These are phyloP conservation scores for Cryptosporidium tyzzeri DNA, from an alignment of 169 alveolate species.

Conservation along the genomic window DNA sequence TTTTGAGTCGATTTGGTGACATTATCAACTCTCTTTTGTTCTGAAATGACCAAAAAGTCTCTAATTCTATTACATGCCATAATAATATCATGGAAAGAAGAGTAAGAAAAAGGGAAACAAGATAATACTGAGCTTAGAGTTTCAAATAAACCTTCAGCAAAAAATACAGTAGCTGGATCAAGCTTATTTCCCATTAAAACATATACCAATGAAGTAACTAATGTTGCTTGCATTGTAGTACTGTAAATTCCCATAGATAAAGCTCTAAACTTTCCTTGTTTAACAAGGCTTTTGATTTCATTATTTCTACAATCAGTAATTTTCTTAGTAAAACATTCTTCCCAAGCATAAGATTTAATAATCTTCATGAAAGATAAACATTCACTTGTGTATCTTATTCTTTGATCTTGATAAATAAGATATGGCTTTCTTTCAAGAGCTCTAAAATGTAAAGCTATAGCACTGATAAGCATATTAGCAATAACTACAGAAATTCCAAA, in stretches of 20 bases:
- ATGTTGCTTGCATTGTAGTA: conserved; percentile 73
- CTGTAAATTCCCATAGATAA: conserved; percentile 70
- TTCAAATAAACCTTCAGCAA: conserved; percentile 70
- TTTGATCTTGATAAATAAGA: conserved; percentile 47
- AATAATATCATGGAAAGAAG: conserved; percentile 59
- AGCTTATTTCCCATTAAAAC: conserved; percentile 55
- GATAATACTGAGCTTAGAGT: conserved; percentile 47
- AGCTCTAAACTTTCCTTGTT: conserved; percentile 61
- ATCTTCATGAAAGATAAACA: conserved; percentile 81
- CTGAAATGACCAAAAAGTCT: conserved; percentile 49
- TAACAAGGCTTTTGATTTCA: conserved; percentile 79
- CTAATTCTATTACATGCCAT: conserved; percentile 50
- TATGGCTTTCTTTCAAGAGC: conserved; percentile 70
- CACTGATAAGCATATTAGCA: conserved; percentile 35
- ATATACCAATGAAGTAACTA: conserved; percentile 62
- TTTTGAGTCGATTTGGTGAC: not conserved
- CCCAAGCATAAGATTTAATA: conserved; percentile 90
- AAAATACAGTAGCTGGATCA: conserved; percentile 69
- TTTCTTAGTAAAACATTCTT: conserved; percentile 80
- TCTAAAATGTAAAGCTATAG: conserved; percentile 32
- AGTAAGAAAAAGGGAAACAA: conserved; percentile 63
- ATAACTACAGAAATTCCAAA: conserved; percentile 61
- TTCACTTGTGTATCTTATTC: conserved; percentile 59
- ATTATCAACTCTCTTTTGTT: conserved; percentile 10
- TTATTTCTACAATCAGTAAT: conserved; percentile 80